Evolutionary conservation across 176 grass and related monocot genomes (phyloP), one percentile per base, ranked within the genome.

Genomic region (sorghum (Sorghum bicolor)): DNA sequence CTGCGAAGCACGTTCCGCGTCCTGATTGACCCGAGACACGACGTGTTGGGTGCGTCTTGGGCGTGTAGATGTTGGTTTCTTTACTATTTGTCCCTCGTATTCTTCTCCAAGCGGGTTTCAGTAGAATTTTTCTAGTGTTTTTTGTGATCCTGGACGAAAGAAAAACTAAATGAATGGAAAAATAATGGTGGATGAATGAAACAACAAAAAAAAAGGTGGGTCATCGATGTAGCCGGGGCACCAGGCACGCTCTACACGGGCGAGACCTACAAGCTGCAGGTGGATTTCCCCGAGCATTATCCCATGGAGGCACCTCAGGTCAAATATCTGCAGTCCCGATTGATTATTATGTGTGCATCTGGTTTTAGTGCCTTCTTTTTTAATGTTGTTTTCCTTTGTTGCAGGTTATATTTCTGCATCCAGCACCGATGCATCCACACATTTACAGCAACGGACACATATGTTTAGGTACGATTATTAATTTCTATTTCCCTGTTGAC

Each of bases 391-490:
- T 41, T 25, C 26, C 64, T 76, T 12, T 52, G 72, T 60, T 60
- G 61, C 70, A 99, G 91, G 93, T 99, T 75, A 99, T 96, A 80
- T 99, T 96, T 92, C 71, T 92, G n/a, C 81, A 96, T 83, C 96
- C 93, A 1, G 93, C 93, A 20, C 96, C 96, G 1, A 89, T 90
- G 68, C 96, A 96, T 86, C 96, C 91, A 0, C 96, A 99, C 60
- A 90, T 99, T 40, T 99, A 99, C 81, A 92, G 93, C 85, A 99
- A 99, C 30, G 96, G 96, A 1, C 96, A 99, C 64, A 96, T 96
- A 78, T 99, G 93, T 83, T 78, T 99, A 96, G 93, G 96, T 99
- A 93, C 83, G 72, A 37, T 64, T 65, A 8, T 37, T 39, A 20
- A 4, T 75, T 77, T 26, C 31, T 33, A 44, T 25, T 33, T n/a